phyloP scores from a whole-genome alignment of 164 flowering plant species.

The Chimonanthus salicifolius region DNA sequence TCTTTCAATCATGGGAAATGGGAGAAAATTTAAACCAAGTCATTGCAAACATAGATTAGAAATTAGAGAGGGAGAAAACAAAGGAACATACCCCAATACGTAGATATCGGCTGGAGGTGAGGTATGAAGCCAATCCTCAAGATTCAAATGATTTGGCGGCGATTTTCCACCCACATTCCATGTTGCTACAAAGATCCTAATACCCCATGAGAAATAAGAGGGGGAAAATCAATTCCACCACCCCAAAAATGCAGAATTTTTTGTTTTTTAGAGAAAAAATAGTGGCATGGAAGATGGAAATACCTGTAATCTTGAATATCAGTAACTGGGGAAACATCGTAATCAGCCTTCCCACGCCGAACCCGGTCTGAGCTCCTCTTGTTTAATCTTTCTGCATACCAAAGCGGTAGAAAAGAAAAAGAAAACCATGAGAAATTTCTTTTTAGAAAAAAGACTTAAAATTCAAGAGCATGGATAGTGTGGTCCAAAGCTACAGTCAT shows the following conservation, averaged over 20 bases:
- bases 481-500: slow-evolving; percentile 40
- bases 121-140: slow-evolving; percentile 95
- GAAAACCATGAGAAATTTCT: not conserved
- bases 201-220: slow-evolving; percentile 9
- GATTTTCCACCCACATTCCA: slow-evolving; percentile 99
- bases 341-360: slow-evolving; percentile 60
- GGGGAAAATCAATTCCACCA: slow-evolving; percentile 4
- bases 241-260: slow-evolving; percentile 5
- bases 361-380: slow-evolving; percentile 48
- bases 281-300: not conserved
- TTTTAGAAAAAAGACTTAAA: not conserved
- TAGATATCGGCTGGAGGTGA: slow-evolving; percentile 97
- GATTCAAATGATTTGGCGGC: slow-evolving; percentile 70
- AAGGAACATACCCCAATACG: slow-evolving; percentile 76
- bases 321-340: slow-evolving; percentile 58
- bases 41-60: not conserved
- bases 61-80: not conserved
- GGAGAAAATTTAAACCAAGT: not conserved
- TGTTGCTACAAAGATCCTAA: slow-evolving; percentile 88
- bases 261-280: no score
- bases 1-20: not conserved
- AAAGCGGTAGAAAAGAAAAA: not conserved
- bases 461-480: slow-evolving; percentile 8
- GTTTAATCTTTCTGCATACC: slow-evolving; percentile 45
- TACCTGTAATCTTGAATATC: slow-evolving; percentile 79